These are phyloP conservation scores for Diaporthe aspalathi DNA, from an alignment of 2,329 filamentous ascomycete species.

Conservation along the genomic window DNA sequence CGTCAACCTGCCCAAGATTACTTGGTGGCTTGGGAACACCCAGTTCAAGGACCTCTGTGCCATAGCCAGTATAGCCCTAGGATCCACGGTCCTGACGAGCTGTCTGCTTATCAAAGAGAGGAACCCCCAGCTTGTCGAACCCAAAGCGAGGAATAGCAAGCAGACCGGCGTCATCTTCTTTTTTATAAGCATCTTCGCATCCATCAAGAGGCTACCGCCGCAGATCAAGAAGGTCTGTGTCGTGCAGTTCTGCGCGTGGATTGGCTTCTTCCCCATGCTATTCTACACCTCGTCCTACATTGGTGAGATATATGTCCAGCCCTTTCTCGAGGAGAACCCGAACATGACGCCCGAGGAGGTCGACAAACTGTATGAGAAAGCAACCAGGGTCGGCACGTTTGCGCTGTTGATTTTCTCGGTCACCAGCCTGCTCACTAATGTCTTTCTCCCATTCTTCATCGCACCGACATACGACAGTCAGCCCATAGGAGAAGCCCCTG, in stretches of 20 bases:
- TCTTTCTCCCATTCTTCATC: constrained; percentile 87
- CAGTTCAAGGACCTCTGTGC: constrained; percentile 95
- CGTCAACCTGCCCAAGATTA: constrained; percentile 76
- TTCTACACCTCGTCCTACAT: constrained; percentile 97
- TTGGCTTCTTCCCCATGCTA: constrained; percentile 94
- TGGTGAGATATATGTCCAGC: constrained; percentile 91
- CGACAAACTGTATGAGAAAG: constrained; percentile 83
- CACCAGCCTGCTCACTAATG: constrained; percentile 83
- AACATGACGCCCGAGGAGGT: constrained; percentile 81
- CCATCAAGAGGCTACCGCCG: constrained; percentile 81
- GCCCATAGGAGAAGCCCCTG: constrained; percentile 48
- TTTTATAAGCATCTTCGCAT: constrained; percentile 81
- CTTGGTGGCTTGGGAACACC: constrained; percentile 85
- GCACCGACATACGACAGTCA: constrained; percentile 78
- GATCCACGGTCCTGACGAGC: constrained; percentile 76
- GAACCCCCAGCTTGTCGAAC: constrained; percentile 79
- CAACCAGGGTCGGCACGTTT: constrained; percentile 88
- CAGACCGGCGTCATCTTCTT: constrained; percentile 77
- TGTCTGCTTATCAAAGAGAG: constrained; percentile 78
- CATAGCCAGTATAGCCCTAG: constrained; percentile 81
- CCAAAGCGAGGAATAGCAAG: constrained; percentile 64
- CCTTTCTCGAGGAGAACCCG: constrained; percentile 80
- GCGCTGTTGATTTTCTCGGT: constrained; percentile 90
- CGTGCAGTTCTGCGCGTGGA: constrained; percentile 89
- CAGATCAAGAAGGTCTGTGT: constrained; percentile 86